Percentiles rank a stretch among this genome's conserved stretches.
Conservation (phyloP, 305 asterid species). For the Rubia peregrina region DNA sequence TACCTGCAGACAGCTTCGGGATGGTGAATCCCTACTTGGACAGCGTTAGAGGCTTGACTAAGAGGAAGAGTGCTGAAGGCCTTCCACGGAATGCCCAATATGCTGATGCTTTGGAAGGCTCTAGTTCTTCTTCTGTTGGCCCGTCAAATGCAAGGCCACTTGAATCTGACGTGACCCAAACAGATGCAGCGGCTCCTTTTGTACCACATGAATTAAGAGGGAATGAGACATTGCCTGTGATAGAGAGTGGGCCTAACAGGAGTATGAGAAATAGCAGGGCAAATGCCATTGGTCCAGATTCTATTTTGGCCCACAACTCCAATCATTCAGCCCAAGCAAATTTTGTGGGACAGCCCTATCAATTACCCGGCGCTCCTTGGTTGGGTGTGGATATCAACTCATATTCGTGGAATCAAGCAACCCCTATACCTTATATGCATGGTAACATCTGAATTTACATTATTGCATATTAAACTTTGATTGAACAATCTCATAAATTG, state of each 20-base stretch:
- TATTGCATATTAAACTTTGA: neutral
- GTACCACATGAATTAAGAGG: slow-evolving; percentile 38
- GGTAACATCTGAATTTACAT: slow-evolving; percentile 34
- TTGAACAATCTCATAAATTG: neutral
- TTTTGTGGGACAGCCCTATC: slow-evolving; percentile 48
- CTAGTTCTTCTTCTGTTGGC: slow-evolving; percentile 54
- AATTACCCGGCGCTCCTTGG: slow-evolving; percentile 45
- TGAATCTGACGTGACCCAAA: slow-evolving; percentile 31
- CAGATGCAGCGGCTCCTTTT: slow-evolving; percentile 31
- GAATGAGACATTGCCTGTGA: slow-evolving; percentile 31
- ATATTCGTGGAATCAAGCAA: slow-evolving; percentile 52
- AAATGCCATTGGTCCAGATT: slow-evolving; percentile 38
- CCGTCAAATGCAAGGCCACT: slow-evolving; percentile 29
- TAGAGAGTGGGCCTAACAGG: slow-evolving; percentile 40
- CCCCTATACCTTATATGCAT: slow-evolving; percentile 41
- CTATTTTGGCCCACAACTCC: slow-evolving; percentile 31
- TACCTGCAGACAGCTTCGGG: slow-evolving; percentile 40
- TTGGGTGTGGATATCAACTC: slow-evolving; percentile 24
- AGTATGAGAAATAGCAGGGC: slow-evolving; percentile 40
- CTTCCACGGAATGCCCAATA: slow-evolving; percentile 38
- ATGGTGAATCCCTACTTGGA: slow-evolving; percentile 41
- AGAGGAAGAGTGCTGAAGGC: slow-evolving; percentile 57
- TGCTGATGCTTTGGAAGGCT: slow-evolving; percentile 43
- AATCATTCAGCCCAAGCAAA: slow-evolving; percentile 51
- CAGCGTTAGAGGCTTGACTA: slow-evolving; percentile 35